phyloP scores from a whole-genome alignment of 2,329 filamentous ascomycete species.

The Colletotrichum salicis region DNA sequence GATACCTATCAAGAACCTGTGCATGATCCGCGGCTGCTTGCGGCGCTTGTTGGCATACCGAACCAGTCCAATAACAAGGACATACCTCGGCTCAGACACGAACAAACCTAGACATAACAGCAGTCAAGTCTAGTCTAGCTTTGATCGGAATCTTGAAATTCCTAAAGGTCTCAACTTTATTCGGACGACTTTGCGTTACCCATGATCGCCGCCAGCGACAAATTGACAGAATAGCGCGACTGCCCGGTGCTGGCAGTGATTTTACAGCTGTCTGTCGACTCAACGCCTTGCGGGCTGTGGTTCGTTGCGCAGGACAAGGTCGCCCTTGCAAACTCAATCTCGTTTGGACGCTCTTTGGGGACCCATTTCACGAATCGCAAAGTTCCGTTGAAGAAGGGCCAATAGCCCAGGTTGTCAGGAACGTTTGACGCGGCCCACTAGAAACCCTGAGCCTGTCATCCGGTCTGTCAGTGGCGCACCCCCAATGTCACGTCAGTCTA shows the following conservation, averaged over 20 bases:
- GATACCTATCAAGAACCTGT: neutral
- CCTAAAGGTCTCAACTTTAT: conserved; percentile 26
- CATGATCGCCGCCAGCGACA: neutral
- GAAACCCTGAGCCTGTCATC: conserved; percentile 25
- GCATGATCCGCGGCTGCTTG: neutral
- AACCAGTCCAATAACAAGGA: neutral
- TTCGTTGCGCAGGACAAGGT: conserved; percentile 20
- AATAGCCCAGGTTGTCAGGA: conserved; percentile 18
- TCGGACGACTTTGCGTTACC: conserved; percentile 18
- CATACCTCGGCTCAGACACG: neutral
- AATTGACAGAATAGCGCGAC: neutral
- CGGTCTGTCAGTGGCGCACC: conserved; percentile 19
- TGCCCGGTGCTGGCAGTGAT: neutral
- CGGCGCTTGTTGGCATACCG: too few relatives aligned
- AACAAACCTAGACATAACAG: too few relatives aligned
- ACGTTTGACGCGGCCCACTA: conserved; percentile 8
- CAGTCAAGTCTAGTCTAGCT: neutral
- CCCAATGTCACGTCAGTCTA: conserved; percentile 33
- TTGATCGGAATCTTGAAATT: neutral
- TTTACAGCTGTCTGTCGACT: neutral
- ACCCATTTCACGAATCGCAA: conserved; percentile 30
- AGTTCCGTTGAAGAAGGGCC: conserved; percentile 26
- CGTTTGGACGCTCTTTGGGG: conserved; percentile 21
- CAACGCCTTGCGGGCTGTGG: neutral
- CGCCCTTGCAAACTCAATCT: conserved; percentile 36